Evolutionary conservation across 192 early-diverging fungal species (phyloP).

Genomic region (Entomortierella parvispora): DNA sequence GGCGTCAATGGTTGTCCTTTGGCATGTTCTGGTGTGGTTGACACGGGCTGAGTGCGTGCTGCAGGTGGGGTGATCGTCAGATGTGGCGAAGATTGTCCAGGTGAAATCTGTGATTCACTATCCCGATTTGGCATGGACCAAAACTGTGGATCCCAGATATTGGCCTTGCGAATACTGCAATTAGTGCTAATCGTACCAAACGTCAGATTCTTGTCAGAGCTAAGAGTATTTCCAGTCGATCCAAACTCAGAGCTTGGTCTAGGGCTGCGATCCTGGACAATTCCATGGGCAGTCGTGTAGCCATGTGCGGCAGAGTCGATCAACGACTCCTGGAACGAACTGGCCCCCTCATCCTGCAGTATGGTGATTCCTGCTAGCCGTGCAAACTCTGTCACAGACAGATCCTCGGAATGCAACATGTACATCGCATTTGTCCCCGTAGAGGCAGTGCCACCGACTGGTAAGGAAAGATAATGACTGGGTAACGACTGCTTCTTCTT

Average conservation of each 20-base stretch:
- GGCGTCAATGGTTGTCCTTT: too few species aligned
- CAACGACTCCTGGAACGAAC: background rate
- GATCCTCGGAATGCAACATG: constrained; percentile 36
- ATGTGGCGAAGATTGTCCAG: constrained; percentile 3
- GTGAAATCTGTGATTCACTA: background rate
- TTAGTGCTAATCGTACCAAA: constrained; percentile 6
- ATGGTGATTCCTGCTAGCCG: constrained; percentile 48
- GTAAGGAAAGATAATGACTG: constrained; percentile 34
- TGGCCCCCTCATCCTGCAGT: constrained; percentile 19
- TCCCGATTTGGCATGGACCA: constrained; percentile 16
- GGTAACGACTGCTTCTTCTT: constrained; percentile 19
- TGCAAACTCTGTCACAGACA: constrained; percentile 44
- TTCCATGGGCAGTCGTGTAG: background rate
- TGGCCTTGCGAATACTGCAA: constrained; percentile 4
- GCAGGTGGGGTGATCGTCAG: background rate
- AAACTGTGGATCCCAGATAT: constrained; percentile 47
- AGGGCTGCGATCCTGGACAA: too few species aligned
- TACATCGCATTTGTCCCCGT: constrained; percentile 17
- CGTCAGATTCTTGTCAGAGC: constrained; percentile 24
- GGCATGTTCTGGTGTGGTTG: background rate
- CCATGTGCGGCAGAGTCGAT: background rate
- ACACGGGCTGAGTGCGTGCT: background rate
- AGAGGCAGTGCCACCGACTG: constrained; percentile 12
- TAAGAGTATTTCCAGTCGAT: constrained; percentile 13
- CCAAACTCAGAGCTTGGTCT: background rate